Percentiles rank a stretch among this genome's conserved stretches.
Evolutionary conservation across 176 grass and related monocot genomes (phyloP).

Genomic region (Cymbopogon citratus): DNA sequence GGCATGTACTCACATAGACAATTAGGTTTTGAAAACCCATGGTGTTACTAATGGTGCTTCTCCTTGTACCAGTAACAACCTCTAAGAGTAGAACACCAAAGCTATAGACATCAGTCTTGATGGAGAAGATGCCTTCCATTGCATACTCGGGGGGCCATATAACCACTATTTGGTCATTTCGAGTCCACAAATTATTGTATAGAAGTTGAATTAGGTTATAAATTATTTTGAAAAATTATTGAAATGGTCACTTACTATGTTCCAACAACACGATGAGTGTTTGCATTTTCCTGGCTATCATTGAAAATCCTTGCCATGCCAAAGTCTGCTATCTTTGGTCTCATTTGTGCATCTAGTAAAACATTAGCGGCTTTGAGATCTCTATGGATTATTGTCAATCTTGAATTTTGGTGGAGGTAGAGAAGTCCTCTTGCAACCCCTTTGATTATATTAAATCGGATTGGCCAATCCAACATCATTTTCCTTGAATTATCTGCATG

Average conservation of each 20-base stretch:
- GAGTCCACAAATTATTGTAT: neutral
- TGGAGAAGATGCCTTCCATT: slow-evolving; percentile 41
- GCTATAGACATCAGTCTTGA: slow-evolving; percentile 45
- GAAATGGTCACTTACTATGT: slow-evolving; percentile 29
- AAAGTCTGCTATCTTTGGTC: slow-evolving; percentile 49
- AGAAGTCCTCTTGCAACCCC: slow-evolving; percentile 44
- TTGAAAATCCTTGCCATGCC: slow-evolving; percentile 45
- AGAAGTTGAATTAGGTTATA: neutral
- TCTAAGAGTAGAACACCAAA: slow-evolving; percentile 42
- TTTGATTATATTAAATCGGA: slow-evolving; percentile 30
- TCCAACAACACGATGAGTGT: slow-evolving; percentile 34
- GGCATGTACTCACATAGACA: slow-evolving; percentile 31
- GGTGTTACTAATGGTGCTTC: neutral
- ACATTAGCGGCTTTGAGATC: slow-evolving; percentile 35
- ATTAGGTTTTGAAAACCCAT: slow-evolving; percentile 24
- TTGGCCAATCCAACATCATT: slow-evolving; percentile 26
- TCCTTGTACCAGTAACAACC: slow-evolving; percentile 30
- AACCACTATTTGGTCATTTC: slow-evolving; percentile 12
- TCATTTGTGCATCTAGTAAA: slow-evolving; percentile 36
- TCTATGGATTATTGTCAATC: slow-evolving; percentile 32
- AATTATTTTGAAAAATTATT: neutral
- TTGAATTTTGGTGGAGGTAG: slow-evolving; percentile 46
- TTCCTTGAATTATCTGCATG: slow-evolving; percentile 17
- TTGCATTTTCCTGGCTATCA: slow-evolving; percentile 22
- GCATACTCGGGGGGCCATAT: slow-evolving; percentile 49